Conservation (phyloP, 2,329 filamentous ascomycete genomes). For the Arthrobotrys entomopaga region DNA sequence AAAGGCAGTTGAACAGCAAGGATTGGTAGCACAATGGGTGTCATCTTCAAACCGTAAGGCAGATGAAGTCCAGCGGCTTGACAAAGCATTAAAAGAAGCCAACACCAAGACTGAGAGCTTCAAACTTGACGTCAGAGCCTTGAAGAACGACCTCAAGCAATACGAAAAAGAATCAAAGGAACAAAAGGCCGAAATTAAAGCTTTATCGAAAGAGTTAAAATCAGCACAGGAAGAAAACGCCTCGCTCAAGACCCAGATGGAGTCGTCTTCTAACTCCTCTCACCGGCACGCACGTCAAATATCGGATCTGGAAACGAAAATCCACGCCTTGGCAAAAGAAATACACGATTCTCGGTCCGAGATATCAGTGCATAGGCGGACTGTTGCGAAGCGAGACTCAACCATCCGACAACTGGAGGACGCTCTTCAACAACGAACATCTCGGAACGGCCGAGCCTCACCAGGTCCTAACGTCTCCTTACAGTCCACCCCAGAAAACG, state of each 20-base stretch:
- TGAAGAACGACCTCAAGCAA: constrained; percentile 50
- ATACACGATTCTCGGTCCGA: constrained; percentile 39
- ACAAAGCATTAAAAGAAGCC: constrained; percentile 41
- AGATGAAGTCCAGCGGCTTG: constrained; percentile 42
- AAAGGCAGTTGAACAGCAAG: constrained; percentile 39
- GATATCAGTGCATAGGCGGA: constrained; percentile 26
- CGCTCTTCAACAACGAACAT: constrained; percentile 32
- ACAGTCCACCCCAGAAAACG: constrained; percentile 22
- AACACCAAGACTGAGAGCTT: constrained; percentile 39
- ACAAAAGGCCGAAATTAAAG: constrained; percentile 42
- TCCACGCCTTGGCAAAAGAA: constrained; percentile 39
- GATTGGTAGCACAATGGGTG: constrained; percentile 40
- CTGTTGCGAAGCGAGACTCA: constrained; percentile 38
- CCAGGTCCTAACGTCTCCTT: constrained; percentile 27
- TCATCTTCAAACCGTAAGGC: constrained; percentile 40
- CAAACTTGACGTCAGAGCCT: constrained; percentile 41
- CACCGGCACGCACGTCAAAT: constrained; percentile 41
- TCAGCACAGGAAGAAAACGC: constrained; percentile 30
- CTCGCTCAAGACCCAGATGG: constrained; percentile 33
- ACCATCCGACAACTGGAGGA: constrained; percentile 44
- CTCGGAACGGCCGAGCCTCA: constrained; percentile 39
- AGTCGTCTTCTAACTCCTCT: constrained; percentile 36
- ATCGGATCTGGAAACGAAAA: constrained; percentile 39
- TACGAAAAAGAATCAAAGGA: constrained; percentile 46
- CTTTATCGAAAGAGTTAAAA: constrained; percentile 32